Percentiles rank a stretch among this genome's conserved stretches.
These are phyloP conservation scores for Apiospora sp. DNA, from an alignment of 2,329 filamentous ascomycete genomes.

Conservation along the genomic window DNA sequence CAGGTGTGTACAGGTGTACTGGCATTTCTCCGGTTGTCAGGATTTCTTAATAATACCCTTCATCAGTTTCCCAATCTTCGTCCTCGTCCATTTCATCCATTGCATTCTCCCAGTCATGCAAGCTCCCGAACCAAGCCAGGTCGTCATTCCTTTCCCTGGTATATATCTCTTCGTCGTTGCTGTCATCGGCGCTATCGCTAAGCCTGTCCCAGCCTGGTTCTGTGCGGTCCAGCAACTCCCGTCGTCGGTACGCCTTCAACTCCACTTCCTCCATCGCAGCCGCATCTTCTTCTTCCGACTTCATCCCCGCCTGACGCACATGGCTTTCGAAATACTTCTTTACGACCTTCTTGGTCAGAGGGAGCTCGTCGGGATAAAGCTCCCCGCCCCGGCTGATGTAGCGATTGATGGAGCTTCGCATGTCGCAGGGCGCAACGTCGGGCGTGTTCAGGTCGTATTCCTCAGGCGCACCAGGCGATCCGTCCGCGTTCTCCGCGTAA, in stretches of 20 bases:
- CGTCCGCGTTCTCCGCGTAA: background rate
- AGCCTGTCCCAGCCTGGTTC: background rate
- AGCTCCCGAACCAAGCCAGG: background rate
- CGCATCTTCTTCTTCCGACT: background rate
- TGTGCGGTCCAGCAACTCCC: background rate
- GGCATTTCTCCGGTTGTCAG: no score
- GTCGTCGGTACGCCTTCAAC: background rate
- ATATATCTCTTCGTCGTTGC: background rate
- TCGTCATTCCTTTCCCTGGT: background rate
- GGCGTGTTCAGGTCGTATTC: rapidly evolving
- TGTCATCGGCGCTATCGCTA: background rate
- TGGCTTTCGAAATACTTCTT: slow-evolving; percentile 15
- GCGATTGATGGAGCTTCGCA: slow-evolving; percentile 23
- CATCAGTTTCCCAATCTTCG: background rate
- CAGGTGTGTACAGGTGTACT: no score
- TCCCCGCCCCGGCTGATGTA: background rate
- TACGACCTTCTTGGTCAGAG: background rate
- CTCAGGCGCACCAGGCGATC: background rate
- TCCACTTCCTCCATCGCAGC: background rate
- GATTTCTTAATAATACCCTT: no score
- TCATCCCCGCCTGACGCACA: background rate
- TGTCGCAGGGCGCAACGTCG: background rate
- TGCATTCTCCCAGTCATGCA: background rate
- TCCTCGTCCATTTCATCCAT: background rate
- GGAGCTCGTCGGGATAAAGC: slow-evolving; percentile 21